These are phyloP conservation scores for Theileria parva DNA, from an alignment of 169 alveolate species.

Conservation along the genomic window DNA sequence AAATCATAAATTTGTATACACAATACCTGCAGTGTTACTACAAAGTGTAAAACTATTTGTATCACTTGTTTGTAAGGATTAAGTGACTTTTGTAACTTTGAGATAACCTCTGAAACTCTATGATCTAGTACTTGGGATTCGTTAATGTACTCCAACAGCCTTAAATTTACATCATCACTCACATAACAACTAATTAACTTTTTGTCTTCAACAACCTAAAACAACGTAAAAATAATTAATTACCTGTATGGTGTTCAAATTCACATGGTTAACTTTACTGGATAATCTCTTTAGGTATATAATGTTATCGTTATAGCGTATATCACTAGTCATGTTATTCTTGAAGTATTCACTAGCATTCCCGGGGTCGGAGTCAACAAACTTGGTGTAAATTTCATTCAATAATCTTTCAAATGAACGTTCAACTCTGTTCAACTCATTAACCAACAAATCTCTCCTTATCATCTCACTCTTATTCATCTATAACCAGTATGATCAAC, in stretches of 20 bases:
- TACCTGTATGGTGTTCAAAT: conserved; percentile 47
- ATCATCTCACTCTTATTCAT: background rate
- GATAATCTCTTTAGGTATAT: background rate
- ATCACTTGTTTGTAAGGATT: conserved; percentile 40
- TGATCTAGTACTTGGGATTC: conserved; percentile 26
- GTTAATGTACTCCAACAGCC: conserved; percentile 30
- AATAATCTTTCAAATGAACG: conserved; percentile 28
- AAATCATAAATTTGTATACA: background rate
- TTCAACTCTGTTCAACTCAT: conserved; percentile 38
- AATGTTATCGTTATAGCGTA: conserved; percentile 24
- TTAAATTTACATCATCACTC: conserved; percentile 22
- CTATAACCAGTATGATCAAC: background rate
- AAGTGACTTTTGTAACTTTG: background rate
- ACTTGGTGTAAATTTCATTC: conserved; percentile 20
- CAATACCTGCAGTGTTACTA: conserved; percentile 40
- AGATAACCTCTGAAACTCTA: conserved; percentile 24
- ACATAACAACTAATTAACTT: conserved; percentile 11
- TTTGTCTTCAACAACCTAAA: conserved; percentile 22
- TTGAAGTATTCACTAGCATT: conserved; percentile 1
- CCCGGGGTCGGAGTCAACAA: background rate
- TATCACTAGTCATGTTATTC: background rate
- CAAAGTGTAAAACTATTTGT: conserved; percentile 22
- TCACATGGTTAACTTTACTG: conserved; percentile 21
- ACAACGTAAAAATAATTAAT: background rate
- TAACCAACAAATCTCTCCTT: background rate